Evolutionary conservation across 768 basidiomycete genomes (phyloP), one percentile per base, ranked within the genome.

Genomic region (Hygrocybe punicea): DNA sequence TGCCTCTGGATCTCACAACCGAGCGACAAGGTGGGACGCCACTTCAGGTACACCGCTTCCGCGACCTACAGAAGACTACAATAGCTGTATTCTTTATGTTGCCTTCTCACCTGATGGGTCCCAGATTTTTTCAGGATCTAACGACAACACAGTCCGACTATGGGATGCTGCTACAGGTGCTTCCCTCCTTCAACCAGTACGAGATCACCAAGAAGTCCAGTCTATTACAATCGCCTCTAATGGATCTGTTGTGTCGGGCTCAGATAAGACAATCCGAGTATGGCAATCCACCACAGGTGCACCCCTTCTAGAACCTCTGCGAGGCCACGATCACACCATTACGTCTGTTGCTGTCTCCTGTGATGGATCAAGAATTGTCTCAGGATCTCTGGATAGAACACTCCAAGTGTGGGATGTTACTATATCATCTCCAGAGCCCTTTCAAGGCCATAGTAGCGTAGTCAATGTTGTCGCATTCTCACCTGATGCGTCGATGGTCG

Each of bases 51-150:
- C 9, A 29, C 13, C 29, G 45, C 11, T 21, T 13, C 8, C 13
- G 25, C 40, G 16, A 42, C 33, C 52, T 60, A 17, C 46, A 7
- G 11, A 56, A 19, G 35, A 11, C 6, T 51, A 56, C 16, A 49
- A 61, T 42, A 55, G 35, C 10, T 13, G 45, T 17, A 6, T 13
- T 1, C 40, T 53, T 21, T 53, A 76, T 6, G 66, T 81, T n/a
- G 72, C 77, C 34, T 82, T 81, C 68, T 81, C 81, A 59, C 79
- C 80, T 0, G 68, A 71, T 34, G 80, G 81, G 14, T 79, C 78
- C 62, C 74, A 69, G 62, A 73, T 83, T 33, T 68, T 80, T 6
- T 80, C 78, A 7, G 80, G 78, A 0, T 78, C 77, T 7, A 76
- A 79, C 64, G 81, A 82, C 69, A 75, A 79, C 60, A 80, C 79